Percentiles rank a stretch among this genome's conserved stretches.
Conservation (phyloP, 225 moss, liverwort and hornwort genomes). For the Sphagnum contortum region DNA sequence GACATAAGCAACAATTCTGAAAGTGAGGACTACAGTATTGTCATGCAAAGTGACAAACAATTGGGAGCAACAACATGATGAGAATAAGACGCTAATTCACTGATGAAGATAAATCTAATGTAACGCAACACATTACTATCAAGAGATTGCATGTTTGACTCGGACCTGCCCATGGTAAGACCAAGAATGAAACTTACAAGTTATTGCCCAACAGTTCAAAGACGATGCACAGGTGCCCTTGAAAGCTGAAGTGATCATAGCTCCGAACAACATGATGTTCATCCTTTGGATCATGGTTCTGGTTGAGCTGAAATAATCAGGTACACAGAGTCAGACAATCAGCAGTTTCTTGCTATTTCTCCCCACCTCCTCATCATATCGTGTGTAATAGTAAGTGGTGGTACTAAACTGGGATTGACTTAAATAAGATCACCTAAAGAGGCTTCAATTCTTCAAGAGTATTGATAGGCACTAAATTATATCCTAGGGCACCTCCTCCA, state of each 20-base stretch:
- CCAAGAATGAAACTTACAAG: constrained; percentile 19
- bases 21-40: too few species aligned
- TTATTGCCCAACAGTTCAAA: constrained; percentile 44
- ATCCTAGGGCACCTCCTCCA: too few species aligned
- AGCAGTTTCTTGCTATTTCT: too few species aligned
- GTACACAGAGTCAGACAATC: too few species aligned
- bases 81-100: neutral
- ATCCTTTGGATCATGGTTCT: constrained; percentile 38
- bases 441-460: too few species aligned
- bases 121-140: neutral
- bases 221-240: constrained; percentile 52
- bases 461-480: too few species aligned
- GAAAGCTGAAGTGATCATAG: constrained; percentile 42
- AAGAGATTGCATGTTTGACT: neutral
- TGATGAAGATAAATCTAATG: neutral
- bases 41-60: neutral
- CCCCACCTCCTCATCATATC: too few species aligned
- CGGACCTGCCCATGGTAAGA: too few species aligned
- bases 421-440: too few species aligned
- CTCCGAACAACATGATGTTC: constrained; percentile 40
- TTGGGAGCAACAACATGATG: neutral
- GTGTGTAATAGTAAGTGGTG: too few species aligned
- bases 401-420: too few species aligned
- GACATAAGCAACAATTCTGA: too few species aligned
- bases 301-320: constrained; percentile 26